These are phyloP conservation scores for Aspergillus bridgeri DNA, from an alignment of 495 filamentous ascomycete species.

Conservation along the genomic window DNA sequence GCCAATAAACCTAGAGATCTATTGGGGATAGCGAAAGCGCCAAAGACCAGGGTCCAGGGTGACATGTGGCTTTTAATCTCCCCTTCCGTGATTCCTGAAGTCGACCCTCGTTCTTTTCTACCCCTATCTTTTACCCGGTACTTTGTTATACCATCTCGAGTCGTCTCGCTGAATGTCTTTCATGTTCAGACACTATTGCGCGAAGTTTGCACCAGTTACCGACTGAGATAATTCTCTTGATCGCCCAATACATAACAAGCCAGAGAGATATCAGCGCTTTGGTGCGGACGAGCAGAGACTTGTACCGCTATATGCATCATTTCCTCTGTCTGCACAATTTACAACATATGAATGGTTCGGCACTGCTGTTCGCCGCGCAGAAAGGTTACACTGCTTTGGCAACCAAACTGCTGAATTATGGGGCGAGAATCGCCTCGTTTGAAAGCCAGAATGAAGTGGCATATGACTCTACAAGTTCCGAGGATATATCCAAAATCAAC, in stretches of 20 bases:
- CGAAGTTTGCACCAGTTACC: neutral
- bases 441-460: neutral
- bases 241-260: neutral
- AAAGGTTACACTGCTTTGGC: neutral
- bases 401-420: constrained; percentile 1
- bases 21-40: too few species aligned
- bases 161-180: too few species aligned
- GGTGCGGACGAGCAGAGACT: neutral
- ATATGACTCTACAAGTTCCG: neutral
- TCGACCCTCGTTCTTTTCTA: too few species aligned
- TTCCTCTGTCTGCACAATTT: constrained; percentile 5
- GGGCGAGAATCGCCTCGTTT: neutral
- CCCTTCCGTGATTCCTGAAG: too few species aligned
- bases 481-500: neutral
- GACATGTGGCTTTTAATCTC: too few species aligned
- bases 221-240: neutral
- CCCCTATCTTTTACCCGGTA: too few species aligned
- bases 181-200: too few species aligned
- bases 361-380: constrained; percentile 3
- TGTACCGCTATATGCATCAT: neutral
- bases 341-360: neutral
- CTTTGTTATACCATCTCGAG: too few species aligned
- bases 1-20: too few species aligned
- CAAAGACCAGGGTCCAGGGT: too few species aligned
- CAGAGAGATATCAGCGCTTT: constrained; percentile 3